These are phyloP conservation scores for Oldenlandia corymbosa DNA, from an alignment of 257 asterid genomes.

Conservation along the genomic window DNA sequence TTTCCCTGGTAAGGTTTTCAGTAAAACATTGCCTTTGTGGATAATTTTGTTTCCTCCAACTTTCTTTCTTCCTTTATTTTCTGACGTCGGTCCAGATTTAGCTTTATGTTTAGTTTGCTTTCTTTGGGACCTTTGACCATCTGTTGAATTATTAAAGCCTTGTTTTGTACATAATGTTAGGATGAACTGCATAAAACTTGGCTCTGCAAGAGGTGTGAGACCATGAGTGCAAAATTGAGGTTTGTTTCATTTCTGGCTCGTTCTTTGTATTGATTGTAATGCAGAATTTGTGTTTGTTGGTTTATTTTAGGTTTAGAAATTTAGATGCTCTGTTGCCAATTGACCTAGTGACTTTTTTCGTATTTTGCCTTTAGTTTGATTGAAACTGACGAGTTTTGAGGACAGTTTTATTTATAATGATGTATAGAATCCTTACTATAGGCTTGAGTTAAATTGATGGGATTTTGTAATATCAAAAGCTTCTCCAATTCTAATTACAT, in stretches of 20 bases:
- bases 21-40: constrained; percentile 5
- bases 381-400: background rate
- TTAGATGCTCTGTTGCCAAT: too few relatives aligned
- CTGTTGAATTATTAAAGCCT: background rate
- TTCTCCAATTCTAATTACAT: background rate
- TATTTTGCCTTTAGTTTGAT: background rate
- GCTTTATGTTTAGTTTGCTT: background rate
- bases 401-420: background rate
- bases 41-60: background rate
- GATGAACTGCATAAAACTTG: constrained; percentile 94
- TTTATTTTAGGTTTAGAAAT: background rate
- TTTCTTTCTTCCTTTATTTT: background rate
- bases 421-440: background rate
- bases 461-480: background rate
- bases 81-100: background rate
- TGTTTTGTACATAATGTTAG: constrained; percentile 33
- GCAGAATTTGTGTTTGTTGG: background rate
- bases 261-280: constrained; percentile 11
- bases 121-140: background rate
- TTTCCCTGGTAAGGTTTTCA: background rate
- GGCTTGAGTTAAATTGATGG: background rate
- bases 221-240: constrained; percentile 99
- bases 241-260: constrained; percentile 28
- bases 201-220: constrained; percentile 97
- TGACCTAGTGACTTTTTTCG: background rate